These are phyloP conservation scores for Blastomyces percursus DNA, from an alignment of 2,329 filamentous ascomycete species.

Conservation along the genomic window DNA sequence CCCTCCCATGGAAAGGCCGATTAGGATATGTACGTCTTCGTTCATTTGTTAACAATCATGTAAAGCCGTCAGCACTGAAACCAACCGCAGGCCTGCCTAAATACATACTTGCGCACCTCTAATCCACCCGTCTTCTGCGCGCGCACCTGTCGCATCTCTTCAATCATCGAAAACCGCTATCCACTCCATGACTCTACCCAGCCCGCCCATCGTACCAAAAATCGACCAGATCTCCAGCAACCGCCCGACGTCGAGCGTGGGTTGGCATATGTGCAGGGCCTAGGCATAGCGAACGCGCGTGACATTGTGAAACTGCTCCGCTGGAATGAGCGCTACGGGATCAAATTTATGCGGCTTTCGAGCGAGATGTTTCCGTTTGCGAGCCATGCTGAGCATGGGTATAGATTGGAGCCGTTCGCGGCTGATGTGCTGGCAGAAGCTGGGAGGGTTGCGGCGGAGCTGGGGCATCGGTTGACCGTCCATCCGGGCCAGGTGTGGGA, in stretches of 20 bases:
- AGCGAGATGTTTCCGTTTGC: constrained; percentile 98
- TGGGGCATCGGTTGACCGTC: constrained; percentile 76
- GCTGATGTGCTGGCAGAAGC: constrained; percentile 64
- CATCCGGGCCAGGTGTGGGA: constrained; percentile 63
- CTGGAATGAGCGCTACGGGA: constrained; percentile 88
- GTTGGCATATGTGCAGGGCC: constrained; percentile 59
- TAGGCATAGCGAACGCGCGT: constrained; percentile 69
- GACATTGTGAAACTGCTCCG: constrained; percentile 77
- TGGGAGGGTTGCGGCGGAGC: constrained; percentile 62
- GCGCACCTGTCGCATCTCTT: constrained; percentile 79
- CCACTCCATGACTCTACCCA: constrained; percentile 64
- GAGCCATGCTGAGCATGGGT: constrained; percentile 76
- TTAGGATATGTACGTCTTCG: constrained; percentile 63
- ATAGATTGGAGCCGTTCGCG: constrained; percentile 73
- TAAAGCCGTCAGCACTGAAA: constrained; percentile 17
- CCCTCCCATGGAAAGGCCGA: constrained; percentile 80
- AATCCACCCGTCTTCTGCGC: constrained; percentile 83
- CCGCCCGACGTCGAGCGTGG: constrained; percentile 59
- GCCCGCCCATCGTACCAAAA: constrained; percentile 73
- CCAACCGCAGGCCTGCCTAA: constrained; percentile 60
- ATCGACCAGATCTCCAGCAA: constrained; percentile 65
- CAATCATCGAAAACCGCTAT: constrained; percentile 79
- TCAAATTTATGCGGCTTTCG: constrained; percentile 83
- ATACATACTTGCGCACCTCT: constrained; percentile 75
- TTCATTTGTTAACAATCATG: background rate